Evolutionary conservation across 169 alveolate species (phyloP).

Genomic region (Neospora caninum): DNA sequence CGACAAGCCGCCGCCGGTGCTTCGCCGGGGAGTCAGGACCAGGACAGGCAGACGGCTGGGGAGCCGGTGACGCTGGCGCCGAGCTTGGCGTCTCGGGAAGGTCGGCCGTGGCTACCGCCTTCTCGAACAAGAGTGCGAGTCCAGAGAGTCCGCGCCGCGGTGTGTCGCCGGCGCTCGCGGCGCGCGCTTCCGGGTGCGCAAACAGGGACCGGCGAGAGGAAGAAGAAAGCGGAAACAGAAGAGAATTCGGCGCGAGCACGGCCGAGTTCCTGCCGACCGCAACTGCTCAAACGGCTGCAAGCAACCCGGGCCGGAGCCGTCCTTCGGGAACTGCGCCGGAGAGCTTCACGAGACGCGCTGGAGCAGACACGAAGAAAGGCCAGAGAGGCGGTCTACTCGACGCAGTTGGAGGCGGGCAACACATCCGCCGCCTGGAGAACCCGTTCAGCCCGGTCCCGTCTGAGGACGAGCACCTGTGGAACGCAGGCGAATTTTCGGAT

Average conservation of each 20-base stretch:
- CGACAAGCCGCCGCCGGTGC: background rate
- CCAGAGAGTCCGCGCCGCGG: background rate
- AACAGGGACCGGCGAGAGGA: background rate
- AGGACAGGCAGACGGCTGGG: background rate
- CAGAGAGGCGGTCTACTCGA: background rate
- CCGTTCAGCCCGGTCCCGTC: background rate
- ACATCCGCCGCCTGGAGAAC: background rate
- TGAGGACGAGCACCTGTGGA: background rate
- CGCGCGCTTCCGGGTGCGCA: background rate
- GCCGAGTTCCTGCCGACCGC: background rate
- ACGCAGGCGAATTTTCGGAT: background rate
- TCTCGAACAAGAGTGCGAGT: background rate
- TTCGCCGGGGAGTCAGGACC: background rate
- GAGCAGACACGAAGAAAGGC: background rate
- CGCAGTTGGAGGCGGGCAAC: too few species aligned
- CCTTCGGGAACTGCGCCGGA: background rate
- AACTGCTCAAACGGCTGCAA: too few species aligned
- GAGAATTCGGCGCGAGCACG: background rate
- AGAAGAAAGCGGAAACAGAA: background rate
- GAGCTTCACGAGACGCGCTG: background rate
- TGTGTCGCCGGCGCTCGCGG: background rate
- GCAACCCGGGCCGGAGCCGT: background rate
- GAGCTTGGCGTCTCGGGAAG: background rate
- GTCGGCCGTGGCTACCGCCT: background rate
- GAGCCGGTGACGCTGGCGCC: background rate